phyloP scores from a whole-genome alignment of 345 rosid genomes.

The Dipteronia dyeriana region DNA sequence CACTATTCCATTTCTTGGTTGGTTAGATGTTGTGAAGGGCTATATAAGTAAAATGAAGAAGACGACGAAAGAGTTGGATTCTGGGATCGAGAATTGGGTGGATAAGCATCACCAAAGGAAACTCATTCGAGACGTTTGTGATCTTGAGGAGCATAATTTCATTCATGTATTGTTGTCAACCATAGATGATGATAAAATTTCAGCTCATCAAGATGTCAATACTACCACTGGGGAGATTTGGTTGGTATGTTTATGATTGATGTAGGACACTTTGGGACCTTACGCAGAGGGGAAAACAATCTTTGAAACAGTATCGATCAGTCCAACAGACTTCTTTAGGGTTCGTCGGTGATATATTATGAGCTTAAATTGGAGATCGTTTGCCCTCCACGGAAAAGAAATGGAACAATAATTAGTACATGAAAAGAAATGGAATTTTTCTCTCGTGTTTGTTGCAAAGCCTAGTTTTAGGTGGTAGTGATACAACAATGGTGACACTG shows the following conservation, averaged over 20 bases:
- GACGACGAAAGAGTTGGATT: slow-evolving; percentile 41
- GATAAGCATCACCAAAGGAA: slow-evolving; percentile 31
- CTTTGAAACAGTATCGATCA: too few relatives aligned
- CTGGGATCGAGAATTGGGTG: slow-evolving; percentile 41
- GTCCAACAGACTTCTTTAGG: too few relatives aligned
- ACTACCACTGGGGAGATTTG: slow-evolving; percentile 56
- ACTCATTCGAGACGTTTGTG: not conserved
- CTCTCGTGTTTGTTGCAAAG: slow-evolving; percentile 33
- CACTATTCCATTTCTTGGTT: slow-evolving; percentile 34
- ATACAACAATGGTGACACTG: slow-evolving; percentile 39
- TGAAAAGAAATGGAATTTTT: not conserved
- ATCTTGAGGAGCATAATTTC: slow-evolving; percentile 35
- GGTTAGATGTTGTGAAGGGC: slow-evolving; percentile 35
- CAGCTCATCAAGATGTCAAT: slow-evolving; percentile 39
- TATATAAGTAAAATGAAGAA: slow-evolving; percentile 29
- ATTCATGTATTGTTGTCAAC: slow-evolving; percentile 55
- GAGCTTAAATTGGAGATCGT: too few relatives aligned
- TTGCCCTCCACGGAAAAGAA: not conserved
- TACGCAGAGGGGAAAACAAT: too few relatives aligned
- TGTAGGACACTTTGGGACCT: too few relatives aligned
- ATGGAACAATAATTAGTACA: not conserved
- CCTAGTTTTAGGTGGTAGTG: slow-evolving; percentile 48
- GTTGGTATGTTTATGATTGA: slow-evolving; percentile 36
- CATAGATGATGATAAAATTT: slow-evolving; percentile 36
- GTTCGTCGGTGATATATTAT: too few relatives aligned